These are phyloP conservation scores for Herpetomonas muscarum DNA, from an alignment of 208 protist species.

Conservation along the genomic window DNA sequence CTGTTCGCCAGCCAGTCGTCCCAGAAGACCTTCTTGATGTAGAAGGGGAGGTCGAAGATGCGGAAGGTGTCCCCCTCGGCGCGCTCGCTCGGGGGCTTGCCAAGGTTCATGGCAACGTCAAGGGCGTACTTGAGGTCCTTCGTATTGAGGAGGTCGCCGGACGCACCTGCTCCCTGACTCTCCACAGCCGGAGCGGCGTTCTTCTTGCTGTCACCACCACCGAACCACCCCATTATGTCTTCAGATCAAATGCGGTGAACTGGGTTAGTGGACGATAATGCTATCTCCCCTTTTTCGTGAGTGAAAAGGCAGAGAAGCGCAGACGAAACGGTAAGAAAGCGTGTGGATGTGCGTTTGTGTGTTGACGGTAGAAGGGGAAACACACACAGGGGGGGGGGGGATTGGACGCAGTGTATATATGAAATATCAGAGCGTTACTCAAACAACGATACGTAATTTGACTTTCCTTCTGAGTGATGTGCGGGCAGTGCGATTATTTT, in stretches of 20 bases:
- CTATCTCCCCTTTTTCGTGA: not conserved
- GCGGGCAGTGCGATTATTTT: too few relatives aligned
- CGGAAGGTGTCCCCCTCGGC: constrained; percentile 19
- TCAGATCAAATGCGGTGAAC: not conserved
- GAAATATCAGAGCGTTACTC: too few relatives aligned
- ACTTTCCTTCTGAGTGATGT: too few relatives aligned
- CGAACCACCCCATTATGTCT: constrained; percentile 22
- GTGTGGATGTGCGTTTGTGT: too few relatives aligned
- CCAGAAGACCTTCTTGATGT: constrained; percentile 34
- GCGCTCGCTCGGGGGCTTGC: constrained; percentile 14
- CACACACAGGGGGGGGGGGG: too few relatives aligned
- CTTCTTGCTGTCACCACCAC: constrained; percentile 16
- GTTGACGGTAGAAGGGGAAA: too few relatives aligned
- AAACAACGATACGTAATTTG: too few relatives aligned
- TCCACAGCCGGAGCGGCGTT: not conserved
- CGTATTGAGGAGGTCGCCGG: constrained; percentile 30
- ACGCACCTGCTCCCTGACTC: constrained; percentile 7
- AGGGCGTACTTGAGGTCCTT: constrained; percentile 57
- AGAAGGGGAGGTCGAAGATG: constrained; percentile 44
- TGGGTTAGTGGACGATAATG: too few relatives aligned
- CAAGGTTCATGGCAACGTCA: constrained; percentile 35
- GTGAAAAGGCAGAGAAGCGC: not conserved
- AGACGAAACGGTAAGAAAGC: too few relatives aligned
- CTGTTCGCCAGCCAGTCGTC: constrained; percentile 23
- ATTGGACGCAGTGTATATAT: too few relatives aligned